Evolutionary conservation across 768 basidiomycete genomes (phyloP).

Genomic region (Serendipita sp.): DNA sequence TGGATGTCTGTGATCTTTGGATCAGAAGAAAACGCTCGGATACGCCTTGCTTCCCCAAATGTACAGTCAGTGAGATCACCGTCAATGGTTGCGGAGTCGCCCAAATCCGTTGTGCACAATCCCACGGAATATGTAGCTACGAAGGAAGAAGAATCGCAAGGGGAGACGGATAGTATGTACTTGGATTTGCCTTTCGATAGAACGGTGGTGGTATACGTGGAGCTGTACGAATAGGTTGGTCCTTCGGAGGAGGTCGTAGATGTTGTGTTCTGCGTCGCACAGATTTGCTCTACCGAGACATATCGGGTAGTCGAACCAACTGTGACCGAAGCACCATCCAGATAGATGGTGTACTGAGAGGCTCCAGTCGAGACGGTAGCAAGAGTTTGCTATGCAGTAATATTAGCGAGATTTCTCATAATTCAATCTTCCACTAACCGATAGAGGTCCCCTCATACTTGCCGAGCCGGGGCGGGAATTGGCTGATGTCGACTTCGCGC

Average conservation of each 20-base stretch:
- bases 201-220: background rate
- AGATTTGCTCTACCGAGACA: slow-evolving; percentile 4
- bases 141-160: background rate
- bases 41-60: background rate
- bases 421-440: background rate
- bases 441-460: background rate
- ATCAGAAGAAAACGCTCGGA: slow-evolving; percentile 4
- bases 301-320: background rate
- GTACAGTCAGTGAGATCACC: background rate
- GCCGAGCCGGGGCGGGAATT: background rate
- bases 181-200: background rate
- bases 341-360: slow-evolving; percentile 5
- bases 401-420: background rate
- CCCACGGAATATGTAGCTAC: slow-evolving; percentile 6
- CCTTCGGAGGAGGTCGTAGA: background rate
- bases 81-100: background rate
- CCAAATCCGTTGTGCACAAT: background rate
- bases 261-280: background rate
- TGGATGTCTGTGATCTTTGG: background rate
- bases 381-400: slow-evolving; percentile 1
- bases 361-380: background rate
- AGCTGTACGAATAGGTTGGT: background rate
- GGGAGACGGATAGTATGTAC: background rate
- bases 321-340: background rate
- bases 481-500: background rate